Conservation (phyloP, 805 yeast species). For the Candida anglica region DNA sequence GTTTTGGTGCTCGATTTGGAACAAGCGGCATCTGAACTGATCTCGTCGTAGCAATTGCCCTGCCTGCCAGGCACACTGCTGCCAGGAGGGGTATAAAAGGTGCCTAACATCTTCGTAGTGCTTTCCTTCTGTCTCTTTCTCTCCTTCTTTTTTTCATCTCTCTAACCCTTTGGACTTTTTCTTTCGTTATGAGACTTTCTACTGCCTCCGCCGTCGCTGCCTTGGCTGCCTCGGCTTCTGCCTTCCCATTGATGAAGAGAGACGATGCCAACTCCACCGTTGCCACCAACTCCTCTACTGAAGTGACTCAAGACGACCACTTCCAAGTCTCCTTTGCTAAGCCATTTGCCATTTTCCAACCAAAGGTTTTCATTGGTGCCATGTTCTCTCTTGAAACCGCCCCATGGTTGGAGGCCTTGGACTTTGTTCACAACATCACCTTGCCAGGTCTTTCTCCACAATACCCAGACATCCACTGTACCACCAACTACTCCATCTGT, state of each 20-base stretch:
- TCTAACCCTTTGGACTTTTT: too few relatives aligned
- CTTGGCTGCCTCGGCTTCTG: conserved; percentile 9
- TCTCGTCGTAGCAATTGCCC: too few relatives aligned
- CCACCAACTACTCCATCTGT: conserved; percentile 49
- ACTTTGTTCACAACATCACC: conserved; percentile 50
- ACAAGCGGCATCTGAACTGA: too few relatives aligned
- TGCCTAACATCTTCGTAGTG: too few relatives aligned
- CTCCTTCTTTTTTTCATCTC: not conserved
- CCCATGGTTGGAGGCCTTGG: conserved; percentile 48
- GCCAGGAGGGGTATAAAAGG: too few relatives aligned
- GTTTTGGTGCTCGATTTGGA: too few relatives aligned
- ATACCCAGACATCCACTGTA: conserved; percentile 56
- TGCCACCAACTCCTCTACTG: conserved; percentile 5
- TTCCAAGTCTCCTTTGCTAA: conserved; percentile 22
- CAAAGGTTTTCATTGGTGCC: conserved; percentile 52
- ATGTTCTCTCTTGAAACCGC: conserved; percentile 52
- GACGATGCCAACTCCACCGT: conserved; percentile 9
- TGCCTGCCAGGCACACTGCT: too few relatives aligned
- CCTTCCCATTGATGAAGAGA: conserved; percentile 12
- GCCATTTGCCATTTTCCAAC: conserved; percentile 38
- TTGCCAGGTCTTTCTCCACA: conserved; percentile 65
- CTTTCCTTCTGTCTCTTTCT: not conserved
- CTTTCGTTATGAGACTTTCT: not conserved
- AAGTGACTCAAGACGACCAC: conserved; percentile 7
- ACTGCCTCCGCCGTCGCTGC: conserved; percentile 10